Base-by-base conservation (phyloP, 345 rosid genomes). In the Eucalyptus tenuipes region DNA sequence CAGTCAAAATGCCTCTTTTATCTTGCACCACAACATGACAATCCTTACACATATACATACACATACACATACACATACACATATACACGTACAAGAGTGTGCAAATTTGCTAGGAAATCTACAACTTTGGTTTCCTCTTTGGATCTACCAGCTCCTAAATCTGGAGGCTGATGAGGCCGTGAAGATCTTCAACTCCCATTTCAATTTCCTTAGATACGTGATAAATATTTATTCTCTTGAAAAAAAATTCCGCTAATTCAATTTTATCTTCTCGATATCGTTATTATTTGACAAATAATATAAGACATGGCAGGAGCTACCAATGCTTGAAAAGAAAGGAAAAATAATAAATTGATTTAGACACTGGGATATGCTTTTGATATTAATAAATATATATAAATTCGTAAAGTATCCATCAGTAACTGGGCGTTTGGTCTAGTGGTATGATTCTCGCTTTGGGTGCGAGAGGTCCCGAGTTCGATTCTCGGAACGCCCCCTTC, bases 401-500 rank as follows among this genome's bases (percentile, higher is more conserved):
- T 3, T 50, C 55, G 7, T 7, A 7, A 7, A 52, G 4, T 0
- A 52, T 3, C 1, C 0, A 7, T 3, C 10, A 0, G 2, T 1
- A 52, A 52, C 5, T 8, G 95, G 97, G 95, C 95, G 94, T 95
- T 94, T 95, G 96, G 97, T 95, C 95, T 94, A 96, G 97, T 96
- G 96, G 97, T 94, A 96, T 96, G 97, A 95, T 96, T 95, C 96
- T 96, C 91, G 95, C 97, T 96, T 95, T 94, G 98, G 97, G 96
- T 96, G 99, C 95, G 94, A 97, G 97, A 95, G 97, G 97, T 96
- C 97, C 94, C 91, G 94, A 96, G 97, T 96, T 95, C 92, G 92
- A 95, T 95, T 95, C 98, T 95, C 94, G 92, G 95, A 95, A 95
- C 92, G 96, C 94, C 98, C 96, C 95, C 2, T 71, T 71, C 45